A percentile compares a stretch with the other conserved stretches of the same genome.
Evolutionary conservation across 2,329 filamentous ascomycete species (phyloP).

Genomic region (Macrophomina tecta): DNA sequence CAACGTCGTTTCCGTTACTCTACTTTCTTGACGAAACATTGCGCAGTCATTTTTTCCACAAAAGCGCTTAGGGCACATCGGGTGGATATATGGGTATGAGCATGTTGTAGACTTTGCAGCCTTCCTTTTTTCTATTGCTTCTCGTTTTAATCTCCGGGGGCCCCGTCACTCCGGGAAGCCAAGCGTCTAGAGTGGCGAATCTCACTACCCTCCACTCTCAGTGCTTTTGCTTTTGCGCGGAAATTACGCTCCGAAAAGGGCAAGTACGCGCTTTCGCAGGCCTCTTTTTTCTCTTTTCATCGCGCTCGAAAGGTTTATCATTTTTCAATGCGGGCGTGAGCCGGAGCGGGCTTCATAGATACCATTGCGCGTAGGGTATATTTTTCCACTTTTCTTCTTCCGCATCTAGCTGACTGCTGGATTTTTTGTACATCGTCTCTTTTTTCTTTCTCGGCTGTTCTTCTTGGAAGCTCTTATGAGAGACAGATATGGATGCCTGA

Average conservation of each 20-base stretch:
- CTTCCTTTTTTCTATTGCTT: background rate
- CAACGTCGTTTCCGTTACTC: constrained; percentile 17
- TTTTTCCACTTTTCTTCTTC: background rate
- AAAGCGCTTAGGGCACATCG: constrained; percentile 21
- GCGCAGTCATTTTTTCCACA: background rate
- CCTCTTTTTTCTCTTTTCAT: background rate
- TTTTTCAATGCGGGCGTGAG: constrained; percentile 15
- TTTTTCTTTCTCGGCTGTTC: background rate
- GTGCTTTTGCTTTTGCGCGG: constrained; percentile 7
- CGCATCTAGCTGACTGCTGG: background rate
- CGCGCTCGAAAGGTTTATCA: constrained; percentile 5
- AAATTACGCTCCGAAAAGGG: background rate
- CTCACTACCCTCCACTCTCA: background rate
- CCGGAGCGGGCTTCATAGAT: constrained; percentile 26
- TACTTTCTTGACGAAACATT: constrained; percentile 10
- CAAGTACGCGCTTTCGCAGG: background rate
- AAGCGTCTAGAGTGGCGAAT: background rate
- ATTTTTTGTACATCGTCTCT: background rate
- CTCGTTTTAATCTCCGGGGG: constrained; percentile 16
- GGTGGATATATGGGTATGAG: constrained; percentile 21
- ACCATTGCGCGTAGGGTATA: constrained; percentile 28
- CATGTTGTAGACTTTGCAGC: constrained; percentile 26
- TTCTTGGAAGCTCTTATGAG: background rate
- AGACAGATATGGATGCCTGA: constrained; percentile 14
- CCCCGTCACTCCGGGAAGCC: background rate